Base-by-base conservation (phyloP, 108 stramenopile species). In the Stephanodiscus triporus region DNA sequence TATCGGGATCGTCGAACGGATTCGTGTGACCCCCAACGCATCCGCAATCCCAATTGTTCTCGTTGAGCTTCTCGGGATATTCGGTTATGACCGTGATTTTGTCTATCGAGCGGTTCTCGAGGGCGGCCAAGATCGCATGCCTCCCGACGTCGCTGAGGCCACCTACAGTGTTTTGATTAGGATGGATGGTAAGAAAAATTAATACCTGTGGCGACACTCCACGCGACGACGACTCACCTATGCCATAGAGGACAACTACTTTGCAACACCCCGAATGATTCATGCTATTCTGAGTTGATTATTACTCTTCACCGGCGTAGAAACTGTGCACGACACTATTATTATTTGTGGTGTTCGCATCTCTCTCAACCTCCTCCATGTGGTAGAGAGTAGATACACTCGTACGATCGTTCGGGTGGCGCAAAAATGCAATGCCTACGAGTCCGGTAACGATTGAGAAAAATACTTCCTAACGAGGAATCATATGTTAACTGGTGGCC, bases 21-120 rank as follows among this genome's bases (percentile, higher is more conserved):
- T 71, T 71, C 16, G 50, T 54, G 36, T 89, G 87, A 9, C 69
- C 73, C 6, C 63, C 68, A 42, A 34, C 49, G 68, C 89, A 92
- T 30, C 75, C 82, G 72, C 91, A 92, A 37, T 88, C 82, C 91
- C 91, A 92, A 40, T 84, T 82, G 49, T 61, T 47, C 13, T 88
- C 85, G 37, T 88, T 68, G 36, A 92, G 59, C 27, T 65, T 64
- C 27, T 84, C 68, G 23, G 83, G 74, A 64, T 87, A 58, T 55
- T 80, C 78, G 17, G 91, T 80, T 29, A 89, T 79, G 7, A 92
- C 87, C 2, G 66, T 72, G 56, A 92, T 86, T 4, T 80, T 26
- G n/a, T 60, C 53, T 3, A 88, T 69, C 16, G 60, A n/a, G 10
- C 65, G 43, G 19, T 72, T 63, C 53, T 89, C 87, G 50, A 92